These are phyloP conservation scores for Fusarium sp. DNA, from an alignment of 2,329 filamentous ascomycete genomes.

Conservation along the genomic window DNA sequence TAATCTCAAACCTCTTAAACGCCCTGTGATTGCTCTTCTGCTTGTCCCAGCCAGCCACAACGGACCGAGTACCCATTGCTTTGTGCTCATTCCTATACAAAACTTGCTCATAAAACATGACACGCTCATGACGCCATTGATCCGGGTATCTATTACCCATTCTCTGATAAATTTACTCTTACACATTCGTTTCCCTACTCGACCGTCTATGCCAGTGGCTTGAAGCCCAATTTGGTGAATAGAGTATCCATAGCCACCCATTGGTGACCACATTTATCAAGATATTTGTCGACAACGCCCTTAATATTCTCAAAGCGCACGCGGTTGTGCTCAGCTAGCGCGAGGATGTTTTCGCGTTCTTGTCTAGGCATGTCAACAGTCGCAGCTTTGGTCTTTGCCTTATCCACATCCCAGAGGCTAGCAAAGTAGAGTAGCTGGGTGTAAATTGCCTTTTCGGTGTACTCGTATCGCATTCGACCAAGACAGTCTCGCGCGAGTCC, in stretches of 20 bases:
- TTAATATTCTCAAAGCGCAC: constrained; percentile 80
- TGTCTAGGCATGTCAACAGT: constrained; percentile 60
- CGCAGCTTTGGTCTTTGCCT: constrained; percentile 67
- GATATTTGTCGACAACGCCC: constrained; percentile 81
- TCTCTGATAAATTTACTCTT: neutral
- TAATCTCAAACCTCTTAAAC: constrained; percentile 16
- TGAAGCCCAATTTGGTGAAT: constrained; percentile 76
- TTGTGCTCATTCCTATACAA: constrained; percentile 7
- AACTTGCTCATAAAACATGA: neutral
- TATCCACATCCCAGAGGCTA: constrained; percentile 88
- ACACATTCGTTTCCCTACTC: neutral
- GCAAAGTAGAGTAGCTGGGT: constrained; percentile 93
- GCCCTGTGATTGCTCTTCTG: constrained; percentile 11
- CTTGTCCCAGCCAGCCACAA: neutral
- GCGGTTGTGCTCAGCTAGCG: constrained; percentile 85
- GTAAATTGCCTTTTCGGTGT: constrained; percentile 89
- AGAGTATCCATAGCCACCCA: constrained; percentile 95
- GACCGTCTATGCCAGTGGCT: constrained; percentile 44
- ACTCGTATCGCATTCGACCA: constrained; percentile 89
- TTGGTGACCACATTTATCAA: constrained; percentile 89
- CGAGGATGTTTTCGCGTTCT: constrained; percentile 73
- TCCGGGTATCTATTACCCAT: constrained; percentile 8
- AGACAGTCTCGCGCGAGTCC: constrained; percentile 86
- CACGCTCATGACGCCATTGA: constrained; percentile 29
- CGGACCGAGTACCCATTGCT: neutral